Percentiles rank a stretch among this genome's conserved stretches.
Conservation (phyloP, 2,329 filamentous ascomycete genomes). For the Coniochaeta ligniaria region DNA sequence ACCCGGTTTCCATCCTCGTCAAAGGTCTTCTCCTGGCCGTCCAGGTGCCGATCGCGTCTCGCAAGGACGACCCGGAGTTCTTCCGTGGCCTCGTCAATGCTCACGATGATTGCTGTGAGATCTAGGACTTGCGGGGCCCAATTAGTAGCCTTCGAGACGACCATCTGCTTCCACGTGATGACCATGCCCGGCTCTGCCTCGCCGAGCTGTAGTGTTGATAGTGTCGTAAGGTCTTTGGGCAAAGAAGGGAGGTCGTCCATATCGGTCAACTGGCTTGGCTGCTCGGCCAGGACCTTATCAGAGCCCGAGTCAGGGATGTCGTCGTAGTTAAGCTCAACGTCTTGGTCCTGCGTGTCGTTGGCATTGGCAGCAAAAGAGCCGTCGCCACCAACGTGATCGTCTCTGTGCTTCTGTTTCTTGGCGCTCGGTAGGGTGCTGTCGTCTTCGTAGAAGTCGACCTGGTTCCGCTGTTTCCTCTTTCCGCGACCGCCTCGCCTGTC, state of each 20-base stretch:
- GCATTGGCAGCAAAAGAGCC: slow-evolving; percentile 22
- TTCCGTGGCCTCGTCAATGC: slow-evolving; percentile 41
- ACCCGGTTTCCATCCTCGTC: slow-evolving; percentile 63
- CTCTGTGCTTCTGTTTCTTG: slow-evolving; percentile 45
- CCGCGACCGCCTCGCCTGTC: slow-evolving; percentile 31
- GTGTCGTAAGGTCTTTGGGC: slow-evolving; percentile 45
- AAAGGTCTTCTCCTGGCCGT: slow-evolving; percentile 49
- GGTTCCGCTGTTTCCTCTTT: slow-evolving; percentile 42
- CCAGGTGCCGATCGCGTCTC: slow-evolving; percentile 54
- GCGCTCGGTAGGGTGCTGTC: slow-evolving; percentile 14
- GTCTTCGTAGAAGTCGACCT: slow-evolving; percentile 32
- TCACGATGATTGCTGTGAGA: slow-evolving; percentile 61
- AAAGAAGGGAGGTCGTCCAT: slow-evolving; percentile 57
- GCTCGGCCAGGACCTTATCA: slow-evolving; percentile 17
- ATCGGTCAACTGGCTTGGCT: slow-evolving; percentile 37
- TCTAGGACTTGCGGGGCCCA: slow-evolving; percentile 59
- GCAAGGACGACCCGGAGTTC: slow-evolving; percentile 58
- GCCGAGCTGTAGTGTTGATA: slow-evolving; percentile 41
- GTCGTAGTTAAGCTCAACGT: slow-evolving; percentile 34
- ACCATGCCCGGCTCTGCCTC: slow-evolving; percentile 52
- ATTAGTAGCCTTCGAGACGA: slow-evolving; percentile 52
- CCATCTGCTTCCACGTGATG: slow-evolving; percentile 61
- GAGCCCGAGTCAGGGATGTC: slow-evolving; percentile 22
- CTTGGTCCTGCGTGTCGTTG: slow-evolving; percentile 22
- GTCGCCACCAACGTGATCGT: slow-evolving; percentile 29